Conservation (phyloP, 2,329 filamentous ascomycete species). For the Alternaria arborescens region DNA sequence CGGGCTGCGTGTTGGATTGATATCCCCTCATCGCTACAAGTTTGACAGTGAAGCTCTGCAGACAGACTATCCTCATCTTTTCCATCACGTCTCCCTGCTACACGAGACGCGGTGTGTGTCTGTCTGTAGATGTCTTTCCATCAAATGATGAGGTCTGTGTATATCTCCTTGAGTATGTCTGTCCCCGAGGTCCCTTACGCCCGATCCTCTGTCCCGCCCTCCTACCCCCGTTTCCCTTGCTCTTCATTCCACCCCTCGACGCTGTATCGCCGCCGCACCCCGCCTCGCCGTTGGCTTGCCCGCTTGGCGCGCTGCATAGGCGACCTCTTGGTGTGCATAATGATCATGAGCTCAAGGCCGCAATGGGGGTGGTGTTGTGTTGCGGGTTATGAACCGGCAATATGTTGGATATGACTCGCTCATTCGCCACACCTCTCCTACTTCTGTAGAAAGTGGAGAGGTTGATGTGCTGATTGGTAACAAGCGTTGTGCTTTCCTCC, state of each 20-base stretch:
- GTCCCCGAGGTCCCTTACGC: constrained; percentile 55
- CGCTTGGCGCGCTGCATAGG: constrained; percentile 34
- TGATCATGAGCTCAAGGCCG: constrained; percentile 33
- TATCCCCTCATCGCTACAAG: constrained; percentile 45
- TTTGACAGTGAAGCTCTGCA: constrained; percentile 24
- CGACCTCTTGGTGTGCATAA: constrained; percentile 20
- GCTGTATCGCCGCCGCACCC: constrained; percentile 33
- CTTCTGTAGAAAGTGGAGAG: constrained; percentile 33
- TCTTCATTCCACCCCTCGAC: constrained; percentile 26
- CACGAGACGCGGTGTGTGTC: constrained; percentile 7
- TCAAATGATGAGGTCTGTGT: constrained; percentile 39
- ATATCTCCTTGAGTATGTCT: constrained; percentile 53
- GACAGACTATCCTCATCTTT: background rate
- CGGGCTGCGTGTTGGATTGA: constrained; percentile 44
- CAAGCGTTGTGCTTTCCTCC: constrained; percentile 53
- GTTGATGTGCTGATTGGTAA: constrained; percentile 52
- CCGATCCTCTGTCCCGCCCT: constrained; percentile 52
- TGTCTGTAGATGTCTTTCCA: constrained; percentile 23
- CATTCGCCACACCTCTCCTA: constrained; percentile 45
- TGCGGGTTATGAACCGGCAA: constrained; percentile 51
- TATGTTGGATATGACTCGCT: constrained; percentile 54
- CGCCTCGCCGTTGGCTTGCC: constrained; percentile 51
- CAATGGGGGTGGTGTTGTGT: constrained; percentile 35
- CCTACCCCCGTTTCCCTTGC: constrained; percentile 44
- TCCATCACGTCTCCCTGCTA: constrained; percentile 6